A percentile compares a stretch with the other conserved stretches of the same genome.
These are phyloP conservation scores for Rhizophagus clarus DNA, from an alignment of 192 early-diverging fungal genomes.

Conservation along the genomic window DNA sequence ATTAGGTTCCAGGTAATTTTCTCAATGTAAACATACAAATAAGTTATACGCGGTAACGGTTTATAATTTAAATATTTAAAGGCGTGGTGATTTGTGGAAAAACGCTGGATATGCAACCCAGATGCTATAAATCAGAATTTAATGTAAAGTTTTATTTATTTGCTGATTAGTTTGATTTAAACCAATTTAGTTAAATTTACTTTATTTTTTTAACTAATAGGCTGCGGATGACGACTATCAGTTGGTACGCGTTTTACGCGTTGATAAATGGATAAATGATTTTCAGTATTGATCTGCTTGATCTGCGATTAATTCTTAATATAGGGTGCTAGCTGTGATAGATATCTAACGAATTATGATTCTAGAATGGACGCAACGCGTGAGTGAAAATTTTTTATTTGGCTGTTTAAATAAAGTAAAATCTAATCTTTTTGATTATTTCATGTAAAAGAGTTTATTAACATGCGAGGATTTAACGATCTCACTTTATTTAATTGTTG, in stretches of 20 bases:
- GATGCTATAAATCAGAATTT: background rate
- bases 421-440: background rate
- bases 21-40: background rate
- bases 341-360: background rate
- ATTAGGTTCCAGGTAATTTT: background rate
- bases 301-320: background rate
- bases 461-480: slow-evolving; percentile 20
- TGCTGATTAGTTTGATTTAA: background rate
- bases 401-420: too few species aligned
- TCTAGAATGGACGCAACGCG: slow-evolving; percentile 6
- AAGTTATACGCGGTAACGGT: background rate
- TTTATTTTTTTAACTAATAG: slow-evolving; percentile 4
- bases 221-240: slow-evolving; percentile 22
- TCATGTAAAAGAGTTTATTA: slow-evolving; percentile 1
- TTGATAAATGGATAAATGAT: too few species aligned
- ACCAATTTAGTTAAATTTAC: background rate
- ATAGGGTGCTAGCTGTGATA: slow-evolving; percentile 14
- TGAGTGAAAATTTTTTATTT: background rate
- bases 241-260: background rate
- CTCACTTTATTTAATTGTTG: slow-evolving; percentile 13
- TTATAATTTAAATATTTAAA: background rate
- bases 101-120: background rate
- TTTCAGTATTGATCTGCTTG: background rate
- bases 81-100: background rate
- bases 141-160: too few species aligned